Evolutionary conservation across 2,329 filamentous ascomycete genomes (phyloP).

Genomic region (Venturia carpophila): DNA sequence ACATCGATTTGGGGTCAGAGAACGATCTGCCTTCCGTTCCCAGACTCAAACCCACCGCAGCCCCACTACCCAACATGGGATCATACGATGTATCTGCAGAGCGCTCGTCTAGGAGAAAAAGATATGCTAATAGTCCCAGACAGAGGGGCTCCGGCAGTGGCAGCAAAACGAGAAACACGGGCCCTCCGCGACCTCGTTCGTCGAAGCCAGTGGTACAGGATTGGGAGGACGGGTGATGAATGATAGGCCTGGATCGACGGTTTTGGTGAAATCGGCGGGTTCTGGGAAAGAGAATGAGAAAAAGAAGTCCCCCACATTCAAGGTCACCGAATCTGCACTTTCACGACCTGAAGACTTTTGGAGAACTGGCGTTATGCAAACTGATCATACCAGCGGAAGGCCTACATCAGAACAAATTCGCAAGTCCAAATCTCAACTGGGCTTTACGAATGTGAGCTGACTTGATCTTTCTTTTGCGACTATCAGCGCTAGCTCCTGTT

Average conservation of each 20-base stretch:
- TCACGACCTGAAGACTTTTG: not conserved
- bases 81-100: not conserved
- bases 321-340: not conserved
- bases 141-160: not conserved
- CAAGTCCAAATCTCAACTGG: not conserved
- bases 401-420: not conserved
- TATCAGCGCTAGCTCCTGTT: not conserved
- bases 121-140: not conserved
- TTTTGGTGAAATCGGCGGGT: not conserved
- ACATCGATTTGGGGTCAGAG: not conserved
- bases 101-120: not conserved
- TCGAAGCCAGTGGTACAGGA: not conserved
- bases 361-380: not conserved
- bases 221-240: not conserved
- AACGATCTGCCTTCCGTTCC: not conserved
- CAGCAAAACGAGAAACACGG: not conserved
- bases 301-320: not conserved
- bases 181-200: not conserved
- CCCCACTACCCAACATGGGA: not conserved
- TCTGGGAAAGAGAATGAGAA: not conserved
- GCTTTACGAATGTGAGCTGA: not conserved
- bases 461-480: not conserved
- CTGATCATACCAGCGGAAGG: not conserved
- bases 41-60: not conserved
- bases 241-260: not conserved